Evolutionary conservation across 2,329 filamentous ascomycete species (phyloP).

Genomic region (Cercospora sp.): DNA sequence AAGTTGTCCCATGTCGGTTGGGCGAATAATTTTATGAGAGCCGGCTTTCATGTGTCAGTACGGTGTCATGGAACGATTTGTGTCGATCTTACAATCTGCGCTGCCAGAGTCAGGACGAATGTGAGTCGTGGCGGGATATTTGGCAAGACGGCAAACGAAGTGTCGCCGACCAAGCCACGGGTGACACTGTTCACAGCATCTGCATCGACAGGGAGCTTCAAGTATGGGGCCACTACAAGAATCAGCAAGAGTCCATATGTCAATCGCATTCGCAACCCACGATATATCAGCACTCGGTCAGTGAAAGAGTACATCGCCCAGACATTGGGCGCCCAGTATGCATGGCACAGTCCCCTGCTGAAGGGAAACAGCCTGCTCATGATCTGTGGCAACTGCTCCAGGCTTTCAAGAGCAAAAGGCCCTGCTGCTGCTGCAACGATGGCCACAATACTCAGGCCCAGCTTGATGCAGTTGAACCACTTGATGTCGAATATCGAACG

Average conservation of each 20-base stretch:
- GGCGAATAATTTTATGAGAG: constrained; percentile 78
- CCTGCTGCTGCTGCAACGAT: constrained; percentile 83
- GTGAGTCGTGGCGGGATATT: constrained; percentile 78
- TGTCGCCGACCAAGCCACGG: constrained; percentile 87
- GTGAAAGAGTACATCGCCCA: constrained; percentile 96
- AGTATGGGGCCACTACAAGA: constrained; percentile 69
- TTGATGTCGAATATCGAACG: constrained; percentile 73
- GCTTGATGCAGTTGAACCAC: constrained; percentile 77
- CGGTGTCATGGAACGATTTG: neutral
- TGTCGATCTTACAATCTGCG: constrained; percentile 63
- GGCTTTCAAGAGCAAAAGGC: constrained; percentile 65
- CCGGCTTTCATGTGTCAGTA: constrained; percentile 49
- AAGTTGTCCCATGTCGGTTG: constrained; percentile 85
- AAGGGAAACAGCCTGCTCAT: constrained; percentile 88
- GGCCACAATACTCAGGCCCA: constrained; percentile 68
- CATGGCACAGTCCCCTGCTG: constrained; percentile 88
- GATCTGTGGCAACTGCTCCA: constrained; percentile 81
- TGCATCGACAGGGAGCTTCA: constrained; percentile 71
- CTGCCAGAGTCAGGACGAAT: constrained; percentile 77
- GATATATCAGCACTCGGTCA: constrained; percentile 77
- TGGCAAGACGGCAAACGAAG: constrained; percentile 87
- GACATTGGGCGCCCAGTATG: constrained; percentile 96
- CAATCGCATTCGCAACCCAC: constrained; percentile 52
- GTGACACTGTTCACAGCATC: constrained; percentile 86
- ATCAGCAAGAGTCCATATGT: constrained; percentile 2